Evolutionary conservation across 2,329 filamentous ascomycete genomes (phyloP), one percentile per base, ranked within the genome.

Genomic region (Cladorrhinum sp.): DNA sequence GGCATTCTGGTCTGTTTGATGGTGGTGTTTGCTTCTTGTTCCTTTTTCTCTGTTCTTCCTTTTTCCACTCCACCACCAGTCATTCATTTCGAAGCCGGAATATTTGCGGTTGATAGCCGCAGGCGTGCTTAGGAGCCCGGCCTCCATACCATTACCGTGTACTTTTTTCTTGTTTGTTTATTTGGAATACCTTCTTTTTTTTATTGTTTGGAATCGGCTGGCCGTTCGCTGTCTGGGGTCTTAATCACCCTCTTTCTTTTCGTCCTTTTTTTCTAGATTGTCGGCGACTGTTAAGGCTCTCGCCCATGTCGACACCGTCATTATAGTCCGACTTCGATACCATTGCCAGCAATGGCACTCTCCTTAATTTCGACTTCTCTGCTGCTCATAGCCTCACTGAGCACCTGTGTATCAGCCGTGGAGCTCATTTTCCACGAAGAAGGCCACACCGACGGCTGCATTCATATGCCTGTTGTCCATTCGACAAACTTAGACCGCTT

Each of bases 381-480:
- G 51, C 62, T 71, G 61, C 65, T 69, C 41, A 48, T 65, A 38
- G 64, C 66, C 27, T 53, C 61, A 45, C 62, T 66, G 53, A 62
- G 60, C 22, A 32, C 61, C 51, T 49, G 52, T 32, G 57, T 56
- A 7, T 56, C 63, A 45, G 41, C 41, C 41, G 41, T 45, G 7
- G 41, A 32, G 60, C 65, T 52, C 64, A 66, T 48, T 18, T 60
- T 61, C 50, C 32, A 55, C 18, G 20, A 41, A 25, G 24, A 51
- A 27, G 41, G 41, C 16, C 65, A 66, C 41, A 67, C 71, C 45
- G 59, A 63, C 23, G 70, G 72, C 55, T 75, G 70, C 62, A 56
- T 78, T 41, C 77, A 77, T 62, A 65, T 78, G 60, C 76, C 74
- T 24, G 72, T 79, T 52, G 69, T 79, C 48, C 77, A 79, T 63